A percentile compares a stretch with the other conserved stretches of the same genome.
These are phyloP conservation scores for Pyrus pyrifolia DNA, from an alignment of 306 rosid species.

Conservation along the genomic window DNA sequence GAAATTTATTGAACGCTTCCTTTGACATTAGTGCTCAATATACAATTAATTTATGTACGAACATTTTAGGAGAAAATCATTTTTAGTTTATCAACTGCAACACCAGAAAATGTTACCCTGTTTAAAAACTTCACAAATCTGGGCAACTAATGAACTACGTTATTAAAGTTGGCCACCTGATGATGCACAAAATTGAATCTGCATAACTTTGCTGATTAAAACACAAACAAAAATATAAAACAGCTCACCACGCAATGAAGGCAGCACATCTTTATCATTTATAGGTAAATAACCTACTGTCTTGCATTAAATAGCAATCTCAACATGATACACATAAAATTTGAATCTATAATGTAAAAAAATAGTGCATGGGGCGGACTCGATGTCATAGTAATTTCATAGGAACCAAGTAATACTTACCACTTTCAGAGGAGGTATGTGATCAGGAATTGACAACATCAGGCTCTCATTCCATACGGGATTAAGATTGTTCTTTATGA, in stretches of 20 bases:
- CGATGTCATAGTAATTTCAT: not conserved
- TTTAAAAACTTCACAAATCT: not conserved
- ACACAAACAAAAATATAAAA: not conserved
- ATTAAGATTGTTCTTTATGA: slow-evolving; percentile 76
- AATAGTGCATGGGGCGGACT: not conserved
- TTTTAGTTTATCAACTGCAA: not conserved
- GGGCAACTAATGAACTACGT: not conserved
- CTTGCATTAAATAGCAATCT: not conserved
- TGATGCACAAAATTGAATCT: not conserved
- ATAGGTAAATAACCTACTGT: not conserved
- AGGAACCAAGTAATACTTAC: slow-evolving; percentile 31
- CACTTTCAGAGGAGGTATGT: slow-evolving; percentile 84
- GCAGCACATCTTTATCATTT: not conserved
- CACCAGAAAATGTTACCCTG: not conserved
- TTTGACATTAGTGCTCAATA: not conserved
- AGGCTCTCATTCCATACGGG: slow-evolving; percentile 95
- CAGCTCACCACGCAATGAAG: not conserved
- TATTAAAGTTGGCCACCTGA: not conserved
- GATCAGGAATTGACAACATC: slow-evolving; percentile 86
- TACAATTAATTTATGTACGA: not conserved
- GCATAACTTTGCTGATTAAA: not conserved
- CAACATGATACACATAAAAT: not conserved
- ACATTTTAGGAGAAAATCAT: not conserved
- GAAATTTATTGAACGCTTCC: not conserved
- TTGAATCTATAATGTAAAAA: not conserved